These are phyloP conservation scores for Chaetomium tenue DNA, from an alignment of 495 filamentous ascomycete species.

Conservation along the genomic window DNA sequence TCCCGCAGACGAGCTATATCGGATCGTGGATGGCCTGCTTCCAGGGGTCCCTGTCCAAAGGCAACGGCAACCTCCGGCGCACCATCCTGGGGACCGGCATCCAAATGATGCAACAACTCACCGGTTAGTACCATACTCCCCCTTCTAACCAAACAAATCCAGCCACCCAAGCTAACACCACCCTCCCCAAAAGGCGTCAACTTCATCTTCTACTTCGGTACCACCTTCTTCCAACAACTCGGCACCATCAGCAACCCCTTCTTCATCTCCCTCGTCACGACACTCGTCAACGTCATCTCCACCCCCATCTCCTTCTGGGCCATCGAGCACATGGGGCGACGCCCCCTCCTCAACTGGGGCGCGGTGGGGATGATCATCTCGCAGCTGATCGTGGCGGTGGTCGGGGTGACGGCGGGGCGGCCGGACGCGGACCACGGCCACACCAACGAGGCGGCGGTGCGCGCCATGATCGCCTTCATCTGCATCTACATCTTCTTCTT, in stretches of 20 bases:
- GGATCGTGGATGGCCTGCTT: slow-evolving; percentile 66
- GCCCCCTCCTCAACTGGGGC: slow-evolving; percentile 71
- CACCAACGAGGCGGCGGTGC: slow-evolving; percentile 61
- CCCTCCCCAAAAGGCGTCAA: slow-evolving; percentile 52
- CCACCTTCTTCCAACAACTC: slow-evolving; percentile 72
- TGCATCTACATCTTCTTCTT: slow-evolving; percentile 85
- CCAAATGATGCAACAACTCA: slow-evolving; percentile 70
- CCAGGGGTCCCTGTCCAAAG: slow-evolving; percentile 54
- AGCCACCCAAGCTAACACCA: background rate
- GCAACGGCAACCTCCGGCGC: slow-evolving; percentile 61
- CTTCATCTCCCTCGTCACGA: slow-evolving; percentile 74
- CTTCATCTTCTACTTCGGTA: slow-evolving; percentile 89
- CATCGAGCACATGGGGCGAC: slow-evolving; percentile 77
- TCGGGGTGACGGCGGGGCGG: slow-evolving; percentile 58
- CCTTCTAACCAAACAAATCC: background rate
- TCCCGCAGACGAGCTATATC: slow-evolving; percentile 61
- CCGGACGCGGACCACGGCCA: slow-evolving; percentile 32
- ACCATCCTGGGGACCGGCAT: slow-evolving; percentile 68
- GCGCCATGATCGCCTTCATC: slow-evolving; percentile 68
- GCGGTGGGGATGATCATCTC: slow-evolving; percentile 74
- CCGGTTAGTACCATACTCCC: slow-evolving; percentile 15
- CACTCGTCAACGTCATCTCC: slow-evolving; percentile 78
- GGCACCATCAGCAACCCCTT: slow-evolving; percentile 72
- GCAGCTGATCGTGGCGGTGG: slow-evolving; percentile 77
- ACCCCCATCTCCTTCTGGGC: slow-evolving; percentile 78